A percentile compares a stretch with the other conserved stretches of the same genome.
Evolutionary conservation across 75 land plant genomes (phyloP).

Genomic region (Cunninghamia lanceolata): DNA sequence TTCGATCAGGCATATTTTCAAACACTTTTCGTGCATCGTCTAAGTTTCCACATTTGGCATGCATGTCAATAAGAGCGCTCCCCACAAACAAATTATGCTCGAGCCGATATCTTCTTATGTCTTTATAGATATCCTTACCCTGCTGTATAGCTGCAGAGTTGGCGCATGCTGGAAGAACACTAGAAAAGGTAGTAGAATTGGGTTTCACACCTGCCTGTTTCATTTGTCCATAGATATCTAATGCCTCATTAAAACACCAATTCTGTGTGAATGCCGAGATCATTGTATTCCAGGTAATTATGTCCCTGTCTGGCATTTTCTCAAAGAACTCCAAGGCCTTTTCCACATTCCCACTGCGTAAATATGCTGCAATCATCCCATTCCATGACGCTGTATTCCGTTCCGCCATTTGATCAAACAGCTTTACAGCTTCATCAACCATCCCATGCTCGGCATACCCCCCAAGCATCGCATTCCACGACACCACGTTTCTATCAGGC

Average conservation of each 20-base stretch:
- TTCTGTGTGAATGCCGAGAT: conserved; percentile 19
- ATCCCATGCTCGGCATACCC: conserved; percentile 26
- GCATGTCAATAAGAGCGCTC: conserved; percentile 61
- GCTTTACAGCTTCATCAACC: conserved; percentile 20
- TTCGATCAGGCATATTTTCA: conserved; percentile 6
- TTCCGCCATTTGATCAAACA: conserved; percentile 27
- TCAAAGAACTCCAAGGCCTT: conserved; percentile 3
- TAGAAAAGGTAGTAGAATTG: conserved; percentile 10
- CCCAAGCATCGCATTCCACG: conserved; percentile 28
- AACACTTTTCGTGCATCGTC: conserved; percentile 12
- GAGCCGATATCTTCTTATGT: neutral
- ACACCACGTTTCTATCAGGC: conserved; percentile 27
- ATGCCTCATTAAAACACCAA: conserved; percentile 8
- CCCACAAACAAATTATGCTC: conserved; percentile 19
- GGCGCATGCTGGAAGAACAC: conserved; percentile 18
- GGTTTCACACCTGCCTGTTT: conserved; percentile 15
- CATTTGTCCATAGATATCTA: conserved; percentile 20
- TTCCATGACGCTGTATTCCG: conserved; percentile 22
- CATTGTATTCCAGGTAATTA: conserved; percentile 14
- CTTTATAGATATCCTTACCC: conserved; percentile 11
- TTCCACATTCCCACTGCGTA: conserved; percentile 5
- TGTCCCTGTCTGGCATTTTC: neutral
- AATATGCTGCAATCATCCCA: conserved; percentile 16
- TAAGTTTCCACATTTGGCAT: conserved; percentile 58
- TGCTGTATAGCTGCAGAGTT: conserved; percentile 25